phyloP scores from a whole-genome alignment of 441 rosid species.

The Adansonia gregorii region DNA sequence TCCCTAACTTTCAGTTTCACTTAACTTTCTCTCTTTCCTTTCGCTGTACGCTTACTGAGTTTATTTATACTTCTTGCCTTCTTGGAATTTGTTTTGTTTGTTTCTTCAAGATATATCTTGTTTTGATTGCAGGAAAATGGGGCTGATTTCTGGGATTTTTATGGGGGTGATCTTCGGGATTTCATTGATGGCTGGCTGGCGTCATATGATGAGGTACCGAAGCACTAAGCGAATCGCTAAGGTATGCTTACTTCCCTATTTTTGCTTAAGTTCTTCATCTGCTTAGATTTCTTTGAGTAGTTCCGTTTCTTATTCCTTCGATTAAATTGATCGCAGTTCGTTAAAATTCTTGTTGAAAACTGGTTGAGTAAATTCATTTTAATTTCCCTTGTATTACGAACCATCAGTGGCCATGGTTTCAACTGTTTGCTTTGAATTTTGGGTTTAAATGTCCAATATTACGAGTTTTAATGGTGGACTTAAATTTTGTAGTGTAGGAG shows the following conservation, averaged over 20 bases:
- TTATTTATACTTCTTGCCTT: not conserved
- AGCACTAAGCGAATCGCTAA: slow-evolving; percentile 79
- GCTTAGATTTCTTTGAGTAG: not conserved
- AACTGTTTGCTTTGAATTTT: slow-evolving; percentile 15
- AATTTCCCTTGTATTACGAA: not conserved
- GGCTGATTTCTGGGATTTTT: slow-evolving; percentile 78
- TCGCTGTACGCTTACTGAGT: not conserved
- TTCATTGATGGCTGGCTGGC: slow-evolving; percentile 93
- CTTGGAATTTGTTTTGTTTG: slow-evolving; percentile 19
- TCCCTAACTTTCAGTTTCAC: slow-evolving; percentile 4
- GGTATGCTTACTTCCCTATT: slow-evolving; percentile 40
- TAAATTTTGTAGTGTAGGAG: not conserved
- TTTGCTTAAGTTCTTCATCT: not conserved
- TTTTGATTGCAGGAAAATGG: slow-evolving; percentile 58
- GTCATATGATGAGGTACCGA: slow-evolving; percentile 86
- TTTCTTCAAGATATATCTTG: slow-evolving; percentile 23
- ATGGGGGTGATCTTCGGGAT: slow-evolving; percentile 81
- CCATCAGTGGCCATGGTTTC: not conserved
- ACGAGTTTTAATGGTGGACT: slow-evolving; percentile 6
- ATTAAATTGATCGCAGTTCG: slow-evolving; percentile 7
- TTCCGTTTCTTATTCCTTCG: not conserved
- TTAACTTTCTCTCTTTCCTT: not conserved
- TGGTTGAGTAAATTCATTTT: slow-evolving; percentile 3
- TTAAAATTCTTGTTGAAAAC: not conserved
- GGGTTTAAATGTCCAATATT: not conserved